A percentile compares a stretch with the other conserved stretches of the same genome.
Evolutionary conservation across 2,329 filamentous ascomycete species (phyloP).

Genomic region (Colletotrichum zoysiae): DNA sequence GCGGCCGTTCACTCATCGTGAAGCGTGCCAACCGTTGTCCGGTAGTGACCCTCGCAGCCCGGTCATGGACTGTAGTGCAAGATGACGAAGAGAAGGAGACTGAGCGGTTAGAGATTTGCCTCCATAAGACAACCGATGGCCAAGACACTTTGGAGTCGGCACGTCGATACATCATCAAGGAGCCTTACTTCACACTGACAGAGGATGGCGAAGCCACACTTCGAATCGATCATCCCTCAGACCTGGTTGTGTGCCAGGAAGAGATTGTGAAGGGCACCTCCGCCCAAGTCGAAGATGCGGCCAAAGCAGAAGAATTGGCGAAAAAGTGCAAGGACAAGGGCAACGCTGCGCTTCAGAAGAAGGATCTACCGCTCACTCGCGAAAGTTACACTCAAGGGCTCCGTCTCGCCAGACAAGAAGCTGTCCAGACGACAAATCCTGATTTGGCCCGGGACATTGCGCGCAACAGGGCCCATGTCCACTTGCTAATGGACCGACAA

Average conservation of each 20-base stretch:
- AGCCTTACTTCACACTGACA: conserved; percentile 62
- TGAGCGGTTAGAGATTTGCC: conserved; percentile 48
- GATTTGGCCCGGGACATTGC: conserved; percentile 49
- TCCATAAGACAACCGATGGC: conserved; percentile 52
- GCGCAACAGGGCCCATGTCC: conserved; percentile 50
- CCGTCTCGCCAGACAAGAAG: conserved; percentile 12
- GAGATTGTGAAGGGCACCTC: conserved; percentile 9
- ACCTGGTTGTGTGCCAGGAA: conserved; percentile 44
- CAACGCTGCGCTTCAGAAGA: conserved; percentile 47
- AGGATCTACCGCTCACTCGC: conserved; percentile 43
- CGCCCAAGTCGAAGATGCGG: not conserved
- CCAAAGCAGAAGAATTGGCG: conserved; percentile 32
- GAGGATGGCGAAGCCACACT: conserved; percentile 55
- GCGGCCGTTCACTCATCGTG: conserved; percentile 45
- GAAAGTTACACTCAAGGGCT: conserved; percentile 48
- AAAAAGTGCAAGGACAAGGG: conserved; percentile 47
- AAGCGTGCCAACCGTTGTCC: conserved; percentile 46
- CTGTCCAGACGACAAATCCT: conserved; percentile 3
- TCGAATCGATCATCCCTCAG: conserved; percentile 53
- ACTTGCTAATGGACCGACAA: conserved; percentile 48
- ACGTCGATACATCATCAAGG: conserved; percentile 58
- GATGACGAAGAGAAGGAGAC: conserved; percentile 45
- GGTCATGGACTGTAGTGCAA: conserved; percentile 51
- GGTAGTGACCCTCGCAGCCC: conserved; percentile 44
- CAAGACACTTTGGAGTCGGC: conserved; percentile 51